A percentile compares a stretch with the other conserved stretches of the same genome.
phyloP scores from a whole-genome alignment of 768 basidiomycete species.

The Coprinopsis marcescibilis region DNA sequence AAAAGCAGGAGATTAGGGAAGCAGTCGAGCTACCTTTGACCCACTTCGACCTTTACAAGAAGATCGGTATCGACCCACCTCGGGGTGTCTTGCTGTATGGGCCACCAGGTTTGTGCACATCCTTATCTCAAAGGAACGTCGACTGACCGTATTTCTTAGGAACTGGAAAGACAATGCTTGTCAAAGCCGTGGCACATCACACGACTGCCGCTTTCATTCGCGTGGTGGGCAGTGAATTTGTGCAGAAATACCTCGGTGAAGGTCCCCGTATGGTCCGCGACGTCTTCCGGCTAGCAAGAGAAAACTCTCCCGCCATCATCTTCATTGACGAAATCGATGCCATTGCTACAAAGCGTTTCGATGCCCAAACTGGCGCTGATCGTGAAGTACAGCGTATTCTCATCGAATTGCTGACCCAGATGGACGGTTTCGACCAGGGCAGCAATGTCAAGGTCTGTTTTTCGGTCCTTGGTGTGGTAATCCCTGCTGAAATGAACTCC shows the following conservation, averaged over 20 bases:
- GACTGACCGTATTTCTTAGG: constrained; percentile 40
- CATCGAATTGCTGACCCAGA: constrained; percentile 94
- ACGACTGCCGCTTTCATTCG: constrained; percentile 97
- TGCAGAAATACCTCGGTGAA: constrained; percentile 99
- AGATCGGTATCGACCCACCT: constrained; percentile 99
- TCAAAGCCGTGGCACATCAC: constrained; percentile 98
- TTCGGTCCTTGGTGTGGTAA: background rate
- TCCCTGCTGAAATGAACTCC: constrained; percentile 5
- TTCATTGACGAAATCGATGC: constrained; percentile 99
- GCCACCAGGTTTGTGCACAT: constrained; percentile 68
- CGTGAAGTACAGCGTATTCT: constrained; percentile 98
- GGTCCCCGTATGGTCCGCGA: constrained; percentile 99
- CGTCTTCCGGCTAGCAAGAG: constrained; percentile 94
- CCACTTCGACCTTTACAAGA: constrained; percentile 98
- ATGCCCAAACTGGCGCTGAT: constrained; percentile 98
- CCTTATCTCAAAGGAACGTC: background rate
- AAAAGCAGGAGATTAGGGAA: constrained; percentile 99
- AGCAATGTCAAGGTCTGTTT: constrained; percentile 89
- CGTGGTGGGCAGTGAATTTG: constrained; percentile 97
- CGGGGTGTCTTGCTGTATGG: constrained; percentile 95
- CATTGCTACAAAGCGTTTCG: constrained; percentile 99
- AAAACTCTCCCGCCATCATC: constrained; percentile 96
- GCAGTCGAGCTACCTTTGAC: constrained; percentile 94
- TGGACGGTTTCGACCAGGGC: constrained; percentile 99
- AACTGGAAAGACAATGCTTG: constrained; percentile 98